These are phyloP conservation scores for Melanopsichium pennsylvanicum DNA, from an alignment of 1,284 basidiomycete genomes.

Conservation along the genomic window DNA sequence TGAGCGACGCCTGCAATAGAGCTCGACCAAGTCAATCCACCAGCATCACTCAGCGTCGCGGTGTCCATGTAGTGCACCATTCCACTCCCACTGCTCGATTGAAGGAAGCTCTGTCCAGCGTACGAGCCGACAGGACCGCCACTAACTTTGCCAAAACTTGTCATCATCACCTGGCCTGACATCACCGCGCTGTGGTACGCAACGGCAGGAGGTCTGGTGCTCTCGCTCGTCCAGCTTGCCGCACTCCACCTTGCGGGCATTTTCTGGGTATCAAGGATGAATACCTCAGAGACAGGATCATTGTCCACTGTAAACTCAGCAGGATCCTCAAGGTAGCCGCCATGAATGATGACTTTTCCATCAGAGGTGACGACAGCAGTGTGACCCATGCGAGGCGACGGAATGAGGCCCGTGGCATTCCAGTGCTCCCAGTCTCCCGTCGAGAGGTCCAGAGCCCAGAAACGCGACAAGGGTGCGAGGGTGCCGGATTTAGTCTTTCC, in stretches of 20 bases:
- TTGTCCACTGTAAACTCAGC: conserved; percentile 12
- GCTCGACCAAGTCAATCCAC: conserved; percentile 36
- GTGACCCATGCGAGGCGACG: conserved; percentile 63
- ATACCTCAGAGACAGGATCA: conserved; percentile 50
- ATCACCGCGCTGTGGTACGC: conserved; percentile 65
- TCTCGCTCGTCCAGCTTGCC: conserved; percentile 19
- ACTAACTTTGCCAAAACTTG: conserved; percentile 56
- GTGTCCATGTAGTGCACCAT: conserved; percentile 25
- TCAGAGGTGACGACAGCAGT: conserved; percentile 51
- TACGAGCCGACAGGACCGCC: conserved; percentile 1
- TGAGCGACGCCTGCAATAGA: conserved; percentile 13
- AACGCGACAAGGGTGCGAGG: conserved; percentile 36
- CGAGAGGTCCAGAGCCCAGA: conserved; percentile 58
- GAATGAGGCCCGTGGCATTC: conserved; percentile 48
- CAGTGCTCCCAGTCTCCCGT: conserved; percentile 53
- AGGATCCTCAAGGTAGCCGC: conserved; percentile 55
- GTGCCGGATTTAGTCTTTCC: conserved; percentile 56
- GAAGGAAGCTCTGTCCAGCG: conserved; percentile 18
- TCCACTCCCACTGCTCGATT: background rate
- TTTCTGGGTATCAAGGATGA: conserved; percentile 50
- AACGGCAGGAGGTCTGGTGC: conserved; percentile 37
- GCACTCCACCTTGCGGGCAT: conserved; percentile 48
- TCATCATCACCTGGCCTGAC: conserved; percentile 56
- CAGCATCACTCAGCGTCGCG: conserved; percentile 13
- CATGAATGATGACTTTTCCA: conserved; percentile 62